phyloP scores from a whole-genome alignment of 345 rosid species.

The Psidium guajava region DNA sequence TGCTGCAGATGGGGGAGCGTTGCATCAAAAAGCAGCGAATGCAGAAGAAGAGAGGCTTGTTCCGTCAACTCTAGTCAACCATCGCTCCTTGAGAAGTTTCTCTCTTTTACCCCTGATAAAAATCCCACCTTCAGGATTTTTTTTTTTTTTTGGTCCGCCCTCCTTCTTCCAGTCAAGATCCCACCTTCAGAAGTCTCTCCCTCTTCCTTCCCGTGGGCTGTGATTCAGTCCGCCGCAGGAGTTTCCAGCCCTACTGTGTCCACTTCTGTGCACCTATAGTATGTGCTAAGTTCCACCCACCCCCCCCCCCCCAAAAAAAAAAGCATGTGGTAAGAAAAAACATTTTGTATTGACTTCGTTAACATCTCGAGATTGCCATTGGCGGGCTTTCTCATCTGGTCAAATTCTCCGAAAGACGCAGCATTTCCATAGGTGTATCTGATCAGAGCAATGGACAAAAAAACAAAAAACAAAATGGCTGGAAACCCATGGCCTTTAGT shows the following conservation, averaged over 20 bases:
- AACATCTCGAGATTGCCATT: background rate
- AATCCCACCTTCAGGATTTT: background rate
- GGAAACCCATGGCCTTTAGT: background rate
- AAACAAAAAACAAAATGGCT: background rate
- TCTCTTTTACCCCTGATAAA: background rate
- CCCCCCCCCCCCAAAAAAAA: too few relatives aligned
- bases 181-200: background rate
- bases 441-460: too few relatives aligned
- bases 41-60: background rate
- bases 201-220: background rate
- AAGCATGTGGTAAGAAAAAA: background rate
- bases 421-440: too few relatives aligned
- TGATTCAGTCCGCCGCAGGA: background rate
- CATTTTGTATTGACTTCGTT: background rate
- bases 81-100: background rate
- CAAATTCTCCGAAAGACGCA: too few relatives aligned
- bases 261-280: background rate
- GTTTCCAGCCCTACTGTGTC: background rate
- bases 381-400: too few relatives aligned
- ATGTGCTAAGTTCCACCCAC: too few relatives aligned
- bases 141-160: too few relatives aligned
- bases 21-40: background rate
- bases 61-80: background rate
- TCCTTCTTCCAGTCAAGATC: background rate
- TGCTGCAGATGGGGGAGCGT: background rate